Conservation (phyloP, 2,329 filamentous ascomycete species). For the Helotiales sp. region DNA sequence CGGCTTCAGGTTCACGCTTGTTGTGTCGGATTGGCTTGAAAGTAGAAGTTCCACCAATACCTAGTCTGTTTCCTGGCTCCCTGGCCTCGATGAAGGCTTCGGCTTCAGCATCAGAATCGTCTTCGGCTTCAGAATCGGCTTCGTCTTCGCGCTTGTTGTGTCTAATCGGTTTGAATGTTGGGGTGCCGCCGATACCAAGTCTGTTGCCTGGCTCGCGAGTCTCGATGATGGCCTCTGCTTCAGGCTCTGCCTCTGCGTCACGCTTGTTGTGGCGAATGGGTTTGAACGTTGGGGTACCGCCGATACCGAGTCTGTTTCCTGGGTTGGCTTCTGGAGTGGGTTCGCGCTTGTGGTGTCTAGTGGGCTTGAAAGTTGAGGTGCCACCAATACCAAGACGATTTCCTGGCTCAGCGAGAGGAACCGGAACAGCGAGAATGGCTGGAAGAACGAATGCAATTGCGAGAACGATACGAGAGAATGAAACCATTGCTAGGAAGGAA, state of each 20-base stretch:
- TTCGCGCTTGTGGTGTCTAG: slow-evolving; percentile 1
- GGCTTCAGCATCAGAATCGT: too few relatives aligned
- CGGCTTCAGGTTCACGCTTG: background rate
- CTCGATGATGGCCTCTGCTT: background rate
- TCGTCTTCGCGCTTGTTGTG: slow-evolving; percentile 1
- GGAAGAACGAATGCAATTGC: slow-evolving; percentile 15
- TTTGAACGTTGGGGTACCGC: background rate
- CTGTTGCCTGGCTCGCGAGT: background rate
- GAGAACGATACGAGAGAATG: slow-evolving; percentile 16
- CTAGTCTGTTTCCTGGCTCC: slow-evolving; percentile 1
- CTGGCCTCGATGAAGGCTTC: too few relatives aligned
- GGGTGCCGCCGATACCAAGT: background rate
- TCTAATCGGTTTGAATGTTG: background rate
- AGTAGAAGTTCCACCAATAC: background rate
- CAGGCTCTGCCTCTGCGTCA: background rate
- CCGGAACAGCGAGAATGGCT: slow-evolving; percentile 12
- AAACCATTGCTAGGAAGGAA: slow-evolving; percentile 18
- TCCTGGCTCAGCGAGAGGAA: background rate
- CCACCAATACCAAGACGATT: slow-evolving; percentile 1
- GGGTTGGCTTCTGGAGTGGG: slow-evolving; percentile 5
- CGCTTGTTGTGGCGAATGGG: background rate
- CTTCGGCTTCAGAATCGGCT: too few relatives aligned
- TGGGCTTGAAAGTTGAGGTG: background rate
- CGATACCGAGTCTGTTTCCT: background rate
- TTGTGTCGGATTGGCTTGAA: background rate